Evolutionary conservation across 495 filamentous ascomycete genomes (phyloP).

Genomic region (Apodospora peruviana): DNA sequence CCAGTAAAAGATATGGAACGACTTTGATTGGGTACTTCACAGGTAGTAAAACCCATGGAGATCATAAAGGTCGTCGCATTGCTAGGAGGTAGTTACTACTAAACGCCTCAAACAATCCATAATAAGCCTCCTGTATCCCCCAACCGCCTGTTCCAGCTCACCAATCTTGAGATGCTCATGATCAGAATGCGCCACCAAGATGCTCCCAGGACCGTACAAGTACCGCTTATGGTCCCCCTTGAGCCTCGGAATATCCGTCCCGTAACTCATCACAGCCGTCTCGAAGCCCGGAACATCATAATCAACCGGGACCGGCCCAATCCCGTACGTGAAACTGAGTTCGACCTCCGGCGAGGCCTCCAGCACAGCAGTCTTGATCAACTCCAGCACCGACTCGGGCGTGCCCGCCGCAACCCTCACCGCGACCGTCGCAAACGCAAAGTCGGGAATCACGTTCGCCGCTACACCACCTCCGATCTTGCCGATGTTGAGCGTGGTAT

Average conservation of each 20-base stretch:
- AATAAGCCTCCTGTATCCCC: slow-evolving; percentile 63
- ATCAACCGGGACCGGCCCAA: background rate
- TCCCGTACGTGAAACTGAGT: background rate
- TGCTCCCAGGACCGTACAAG: slow-evolving; percentile 78
- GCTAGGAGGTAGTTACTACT: too few relatives aligned
- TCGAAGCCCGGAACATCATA: slow-evolving; percentile 55
- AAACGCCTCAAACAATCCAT: slow-evolving; percentile 48
- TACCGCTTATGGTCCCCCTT: slow-evolving; percentile 69
- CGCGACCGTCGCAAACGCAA: background rate
- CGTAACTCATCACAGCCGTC: slow-evolving; percentile 72
- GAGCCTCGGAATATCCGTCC: slow-evolving; percentile 78
- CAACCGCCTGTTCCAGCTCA: slow-evolving; percentile 59
- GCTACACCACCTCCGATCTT: slow-evolving; percentile 77
- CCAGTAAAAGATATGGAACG: too few relatives aligned
- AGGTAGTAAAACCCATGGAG: too few relatives aligned
- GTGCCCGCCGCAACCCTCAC: background rate
- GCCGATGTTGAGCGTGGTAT: slow-evolving; percentile 79
- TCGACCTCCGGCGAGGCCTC: background rate
- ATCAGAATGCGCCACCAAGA: slow-evolving; percentile 77
- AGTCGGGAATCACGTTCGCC: slow-evolving; percentile 71
- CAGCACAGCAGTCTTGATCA: background rate
- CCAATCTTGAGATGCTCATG: slow-evolving; percentile 67
- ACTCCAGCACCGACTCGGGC: background rate
- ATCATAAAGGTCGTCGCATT: too few relatives aligned
- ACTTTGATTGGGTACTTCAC: too few relatives aligned